Evolutionary conservation across 1,284 basidiomycete species (phyloP).

Genomic region (Sutorius eximius): DNA sequence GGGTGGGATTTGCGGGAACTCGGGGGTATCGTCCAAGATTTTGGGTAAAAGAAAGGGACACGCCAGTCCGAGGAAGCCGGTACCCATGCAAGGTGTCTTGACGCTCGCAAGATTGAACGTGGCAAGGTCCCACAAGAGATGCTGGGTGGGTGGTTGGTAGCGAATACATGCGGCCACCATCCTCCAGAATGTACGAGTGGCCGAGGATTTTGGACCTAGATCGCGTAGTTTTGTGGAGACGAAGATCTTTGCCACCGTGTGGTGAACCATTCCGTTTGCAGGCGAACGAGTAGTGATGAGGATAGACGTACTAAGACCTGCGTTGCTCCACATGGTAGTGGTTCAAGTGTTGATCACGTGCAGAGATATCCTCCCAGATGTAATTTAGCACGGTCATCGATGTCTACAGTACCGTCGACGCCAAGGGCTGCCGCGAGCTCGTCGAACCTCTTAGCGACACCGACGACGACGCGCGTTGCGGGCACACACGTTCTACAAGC

Average conservation of each 20-base stretch:
- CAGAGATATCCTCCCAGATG: neutral
- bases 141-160: constrained; percentile 25
- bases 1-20: constrained; percentile 15
- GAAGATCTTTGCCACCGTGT: constrained; percentile 28
- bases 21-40: constrained; percentile 21
- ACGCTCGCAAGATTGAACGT: constrained; percentile 32
- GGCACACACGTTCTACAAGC: constrained; percentile 54
- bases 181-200: constrained; percentile 27
- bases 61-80: constrained; percentile 26
- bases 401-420: constrained; percentile 30
- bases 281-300: constrained; percentile 28
- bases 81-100: constrained; percentile 19
- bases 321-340: constrained; percentile 28
- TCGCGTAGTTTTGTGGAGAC: constrained; percentile 29
- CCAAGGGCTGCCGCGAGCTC: constrained; percentile 21
- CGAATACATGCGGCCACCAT: constrained; percentile 28
- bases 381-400: constrained; percentile 4
- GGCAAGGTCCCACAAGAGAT: constrained; percentile 23
- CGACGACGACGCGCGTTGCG: constrained; percentile 50
- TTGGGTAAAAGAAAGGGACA: constrained; percentile 1
- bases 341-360: constrained; percentile 24
- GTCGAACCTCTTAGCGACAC: constrained; percentile 41
- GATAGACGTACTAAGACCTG: constrained; percentile 30
- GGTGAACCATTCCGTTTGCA: constrained; percentile 32
- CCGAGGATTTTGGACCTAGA: constrained; percentile 26